Percentiles rank a stretch among this genome's conserved stretches.
Evolutionary conservation across 1,139 yeast species (phyloP).

Genomic region (Diutina mesorugosa): DNA sequence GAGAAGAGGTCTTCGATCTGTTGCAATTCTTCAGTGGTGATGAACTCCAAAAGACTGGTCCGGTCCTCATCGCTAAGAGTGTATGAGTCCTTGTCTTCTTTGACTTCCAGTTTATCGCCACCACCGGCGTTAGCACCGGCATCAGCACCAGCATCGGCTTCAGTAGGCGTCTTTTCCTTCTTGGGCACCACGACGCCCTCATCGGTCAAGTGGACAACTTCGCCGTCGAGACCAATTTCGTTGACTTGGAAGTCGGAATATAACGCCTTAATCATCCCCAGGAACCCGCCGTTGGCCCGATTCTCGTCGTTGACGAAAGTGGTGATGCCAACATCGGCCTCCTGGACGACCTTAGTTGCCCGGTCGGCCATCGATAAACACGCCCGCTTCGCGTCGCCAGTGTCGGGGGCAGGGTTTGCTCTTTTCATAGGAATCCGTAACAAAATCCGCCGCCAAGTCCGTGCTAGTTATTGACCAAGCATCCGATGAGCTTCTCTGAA

Average conservation of each 20-base stretch:
- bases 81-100: constrained; percentile 17
- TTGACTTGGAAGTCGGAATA: constrained; percentile 93
- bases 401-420: not conserved
- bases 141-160: constrained; percentile 15
- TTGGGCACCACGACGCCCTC: constrained; percentile 51
- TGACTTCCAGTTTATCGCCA: constrained; percentile 10
- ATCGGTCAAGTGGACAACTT: constrained; percentile 65
- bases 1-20: constrained; percentile 42
- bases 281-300: constrained; percentile 45
- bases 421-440: not conserved
- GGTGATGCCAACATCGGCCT: constrained; percentile 76
- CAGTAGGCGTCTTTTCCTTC: constrained; percentile 27
- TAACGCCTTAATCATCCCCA: constrained; percentile 72
- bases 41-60: constrained; percentile 30
- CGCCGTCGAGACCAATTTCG: constrained; percentile 59
- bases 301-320: constrained; percentile 38
- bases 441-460: not conserved
- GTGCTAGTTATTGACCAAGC: constrained; percentile 1
- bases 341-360: constrained; percentile 13
- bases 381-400: not conserved
- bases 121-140: constrained; percentile 6
- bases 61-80: constrained; percentile 34
- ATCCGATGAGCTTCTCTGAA: not conserved
- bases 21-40: constrained; percentile 49
- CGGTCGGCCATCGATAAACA: not conserved